These are phyloP conservation scores for Chlorella variabilis DNA, from an alignment of 163 green algal genomes.

Conservation along the genomic window DNA sequence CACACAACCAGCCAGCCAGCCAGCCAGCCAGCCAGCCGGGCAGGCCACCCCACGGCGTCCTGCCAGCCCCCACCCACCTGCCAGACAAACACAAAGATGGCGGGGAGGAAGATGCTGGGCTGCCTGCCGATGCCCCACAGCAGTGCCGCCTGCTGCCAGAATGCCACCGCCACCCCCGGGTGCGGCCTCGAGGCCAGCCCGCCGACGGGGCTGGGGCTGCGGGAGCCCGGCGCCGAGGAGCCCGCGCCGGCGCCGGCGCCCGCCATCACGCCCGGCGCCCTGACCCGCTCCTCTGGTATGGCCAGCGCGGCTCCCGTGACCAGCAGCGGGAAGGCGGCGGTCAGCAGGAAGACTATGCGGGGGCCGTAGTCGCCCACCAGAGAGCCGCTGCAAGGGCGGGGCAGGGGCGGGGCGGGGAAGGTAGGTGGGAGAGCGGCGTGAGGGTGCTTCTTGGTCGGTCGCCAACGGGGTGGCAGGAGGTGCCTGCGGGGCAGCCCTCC, in stretches of 20 bases:
- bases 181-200: background rate
- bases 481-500: no score
- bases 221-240: background rate
- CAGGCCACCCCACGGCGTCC: no score
- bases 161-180: slow-evolving; percentile 4
- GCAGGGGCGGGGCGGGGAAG: background rate
- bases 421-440: no score
- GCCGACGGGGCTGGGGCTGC: slow-evolving; percentile 11
- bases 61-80: no score
- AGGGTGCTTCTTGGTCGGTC: background rate
- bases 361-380: slow-evolving; percentile 63
- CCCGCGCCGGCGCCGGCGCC: background rate
- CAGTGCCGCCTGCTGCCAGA: slow-evolving; percentile 56
- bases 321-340: slow-evolving; percentile 90
- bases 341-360: slow-evolving; percentile 88
- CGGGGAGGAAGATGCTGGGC: slow-evolving; percentile 85
- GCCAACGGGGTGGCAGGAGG: background rate
- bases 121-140: slow-evolving; percentile 83
- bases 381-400: slow-evolving; percentile 12
- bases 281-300: slow-evolving; percentile 78
- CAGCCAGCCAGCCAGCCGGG: no score
- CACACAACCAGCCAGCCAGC: no score
- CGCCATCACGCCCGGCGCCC: background rate
- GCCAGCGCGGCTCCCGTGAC: slow-evolving; percentile 77
- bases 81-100: slow-evolving; percentile 95